These are phyloP conservation scores for Penicillium sp. DNA, from an alignment of 2,329 filamentous ascomycete species.

Conservation along the genomic window DNA sequence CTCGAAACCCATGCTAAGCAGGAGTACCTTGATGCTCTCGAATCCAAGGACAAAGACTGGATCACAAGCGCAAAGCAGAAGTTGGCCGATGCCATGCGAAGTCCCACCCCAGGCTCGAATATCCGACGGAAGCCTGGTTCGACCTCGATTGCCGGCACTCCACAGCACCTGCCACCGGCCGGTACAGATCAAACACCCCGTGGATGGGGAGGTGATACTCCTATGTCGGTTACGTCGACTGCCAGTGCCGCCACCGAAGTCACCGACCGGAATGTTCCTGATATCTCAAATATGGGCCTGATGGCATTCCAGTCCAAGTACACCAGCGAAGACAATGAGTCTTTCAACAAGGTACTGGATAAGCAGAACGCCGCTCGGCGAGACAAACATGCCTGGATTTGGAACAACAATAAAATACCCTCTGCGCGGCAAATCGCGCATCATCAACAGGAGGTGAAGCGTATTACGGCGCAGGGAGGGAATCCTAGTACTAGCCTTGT, in stretches of 20 bases:
- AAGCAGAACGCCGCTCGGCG: constrained; percentile 83
- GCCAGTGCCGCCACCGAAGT: constrained; percentile 32
- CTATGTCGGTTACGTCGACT: constrained; percentile 60
- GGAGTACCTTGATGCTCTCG: constrained; percentile 89
- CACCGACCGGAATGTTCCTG: constrained; percentile 57
- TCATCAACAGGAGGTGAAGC: constrained; percentile 64
- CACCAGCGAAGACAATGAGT: constrained; percentile 97
- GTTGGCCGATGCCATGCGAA: constrained; percentile 75
- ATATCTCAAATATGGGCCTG: constrained; percentile 76
- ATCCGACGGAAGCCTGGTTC: constrained; percentile 15
- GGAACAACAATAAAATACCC: constrained; percentile 81
- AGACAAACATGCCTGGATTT: constrained; percentile 87
- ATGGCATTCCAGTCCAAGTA: constrained; percentile 88
- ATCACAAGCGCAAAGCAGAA: constrained; percentile 78
- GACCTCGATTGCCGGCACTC: constrained; percentile 48
- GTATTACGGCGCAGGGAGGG: constrained; percentile 67
- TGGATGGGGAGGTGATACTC: constrained; percentile 74
- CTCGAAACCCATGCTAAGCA: constrained; percentile 83
- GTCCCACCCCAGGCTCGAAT: constrained; percentile 70
- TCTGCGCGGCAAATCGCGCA: constrained; percentile 65
- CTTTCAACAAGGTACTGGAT: constrained; percentile 90
- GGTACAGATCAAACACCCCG: constrained; percentile 33
- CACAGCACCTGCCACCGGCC: constrained; percentile 54
- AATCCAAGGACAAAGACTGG: constrained; percentile 83
- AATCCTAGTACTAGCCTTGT: constrained; percentile 59